Conservation (phyloP, 2,329 filamentous ascomycete species). For the Diaporthe sp. region DNA sequence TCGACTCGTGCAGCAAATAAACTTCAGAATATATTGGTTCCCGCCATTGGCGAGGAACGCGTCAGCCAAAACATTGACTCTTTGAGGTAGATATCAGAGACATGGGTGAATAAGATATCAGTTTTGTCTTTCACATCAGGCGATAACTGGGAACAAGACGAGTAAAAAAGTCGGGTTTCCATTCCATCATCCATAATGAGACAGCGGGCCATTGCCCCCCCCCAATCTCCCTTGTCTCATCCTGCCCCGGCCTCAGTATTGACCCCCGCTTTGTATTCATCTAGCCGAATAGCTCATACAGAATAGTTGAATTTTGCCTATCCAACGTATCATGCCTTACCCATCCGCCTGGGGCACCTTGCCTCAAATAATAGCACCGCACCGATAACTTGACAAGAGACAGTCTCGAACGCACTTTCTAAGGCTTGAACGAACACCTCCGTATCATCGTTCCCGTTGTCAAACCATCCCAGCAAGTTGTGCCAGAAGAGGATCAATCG, state of each 20-base stretch:
- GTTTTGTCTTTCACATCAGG: background rate
- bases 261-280: background rate
- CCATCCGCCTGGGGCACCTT: background rate
- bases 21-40: background rate
- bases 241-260: background rate
- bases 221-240: background rate
- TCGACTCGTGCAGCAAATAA: slow-evolving; percentile 10
- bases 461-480: slow-evolving; percentile 12
- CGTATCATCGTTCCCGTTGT: background rate
- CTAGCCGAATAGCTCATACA: background rate
- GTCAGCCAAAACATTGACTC: background rate
- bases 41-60: background rate
- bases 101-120: background rate
- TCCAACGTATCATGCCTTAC: background rate
- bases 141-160: background rate
- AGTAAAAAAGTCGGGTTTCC: background rate
- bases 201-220: background rate
- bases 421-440: background rate
- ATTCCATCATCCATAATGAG: no score
- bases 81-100: background rate
- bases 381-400: slow-evolving; percentile 13
- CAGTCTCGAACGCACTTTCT: slow-evolving; percentile 12
- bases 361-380: background rate
- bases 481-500: slow-evolving; percentile 2
- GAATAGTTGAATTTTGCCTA: background rate